Base-by-base conservation (phyloP, 148 eudicot genomes). In the Gaultheria prostrata region DNA sequence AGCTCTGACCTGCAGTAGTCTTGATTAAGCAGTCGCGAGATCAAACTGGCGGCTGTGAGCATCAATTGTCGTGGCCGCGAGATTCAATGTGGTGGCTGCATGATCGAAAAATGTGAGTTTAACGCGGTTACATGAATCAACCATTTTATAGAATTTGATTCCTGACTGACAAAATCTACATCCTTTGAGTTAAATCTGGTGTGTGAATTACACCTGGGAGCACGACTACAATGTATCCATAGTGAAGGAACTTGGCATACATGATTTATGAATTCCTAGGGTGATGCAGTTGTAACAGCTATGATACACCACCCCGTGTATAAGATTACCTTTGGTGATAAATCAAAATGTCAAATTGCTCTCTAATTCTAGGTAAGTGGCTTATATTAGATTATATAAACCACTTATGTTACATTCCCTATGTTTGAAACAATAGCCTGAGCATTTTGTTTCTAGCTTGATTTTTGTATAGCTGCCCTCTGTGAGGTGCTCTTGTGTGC, bases 401-500 rank as follows among this genome's bases (percentile, higher is more conserved):
- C 70, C 70, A 63, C 70, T 30, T 28, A 3, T 28, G 6, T 65
- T 0, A 9, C 15, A 26, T 30, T 11, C 35, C 30, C 72, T 67
- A 15, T 11, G 72, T 24, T 67, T 9, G 72, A 56, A 79, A 59
- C 70, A 33, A 59, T 28, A 35, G 17, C 33, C 32, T 53, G 49
- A 59, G 24, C 24, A 39, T 1, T 43, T 80, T n/a, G 28, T 4
- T 61, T 63, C 49, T 43, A 80, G 24, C 20, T 70, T 61, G 18
- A 28, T 57, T 48, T 80, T 65, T 80, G 73, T 79, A 35, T 45
- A n/a, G 53, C 26, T 80, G 73, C 9, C 74, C 33, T 65, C 28
- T 30, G 33, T 43, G 53, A 61, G 18, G 71, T 7, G 71, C 17
- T n/a, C 26, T 1, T 21, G 73, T 1, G 20, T 46, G 79, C 4